A percentile compares a stretch with the other conserved stretches of the same genome.
phyloP scores from a whole-genome alignment of 768 basidiomycete species.

The Plicaturopsis crispa region DNA sequence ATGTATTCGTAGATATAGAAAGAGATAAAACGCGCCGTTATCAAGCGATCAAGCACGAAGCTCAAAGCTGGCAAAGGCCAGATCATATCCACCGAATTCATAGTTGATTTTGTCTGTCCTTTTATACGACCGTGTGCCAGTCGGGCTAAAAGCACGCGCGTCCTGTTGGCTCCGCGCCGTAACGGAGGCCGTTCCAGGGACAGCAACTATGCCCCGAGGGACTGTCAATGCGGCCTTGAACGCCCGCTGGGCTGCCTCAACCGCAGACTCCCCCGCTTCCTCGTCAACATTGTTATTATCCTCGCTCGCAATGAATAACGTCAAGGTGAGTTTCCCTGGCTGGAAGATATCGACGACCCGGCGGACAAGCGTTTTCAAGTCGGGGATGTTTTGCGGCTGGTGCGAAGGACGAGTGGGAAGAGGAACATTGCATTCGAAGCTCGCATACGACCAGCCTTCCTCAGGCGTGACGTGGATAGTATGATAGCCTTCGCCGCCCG shows the following conservation, averaged over 20 bases:
- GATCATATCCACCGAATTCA: constrained; percentile 89
- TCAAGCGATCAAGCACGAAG: no score
- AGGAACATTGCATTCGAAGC: constrained; percentile 98
- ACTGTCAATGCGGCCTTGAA: constrained; percentile 63
- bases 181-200: not conserved
- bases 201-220: not conserved
- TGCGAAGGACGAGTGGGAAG: constrained; percentile 32
- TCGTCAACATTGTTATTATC: constrained; percentile 34
- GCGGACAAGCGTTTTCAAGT: constrained; percentile 73
- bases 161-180: constrained; percentile 5
- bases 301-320: constrained; percentile 80
- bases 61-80: constrained; percentile 87
- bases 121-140: constrained; percentile 41
- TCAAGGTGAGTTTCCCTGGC: constrained; percentile 77
- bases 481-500: constrained; percentile 81
- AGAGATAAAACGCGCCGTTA: no score
- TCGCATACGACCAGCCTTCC: constrained; percentile 96
- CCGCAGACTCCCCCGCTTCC: constrained; percentile 43
- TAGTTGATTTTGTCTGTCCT: constrained; percentile 98
- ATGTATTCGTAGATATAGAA: no score
- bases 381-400: constrained; percentile 44
- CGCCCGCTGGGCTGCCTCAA: constrained; percentile 68
- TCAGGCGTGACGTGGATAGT: constrained; percentile 99
- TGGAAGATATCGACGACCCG: constrained; percentile 92
- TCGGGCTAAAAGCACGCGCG: constrained; percentile 9